Conservation (phyloP, 2,329 filamentous ascomycete species). For the Geosmithia putterillii region DNA sequence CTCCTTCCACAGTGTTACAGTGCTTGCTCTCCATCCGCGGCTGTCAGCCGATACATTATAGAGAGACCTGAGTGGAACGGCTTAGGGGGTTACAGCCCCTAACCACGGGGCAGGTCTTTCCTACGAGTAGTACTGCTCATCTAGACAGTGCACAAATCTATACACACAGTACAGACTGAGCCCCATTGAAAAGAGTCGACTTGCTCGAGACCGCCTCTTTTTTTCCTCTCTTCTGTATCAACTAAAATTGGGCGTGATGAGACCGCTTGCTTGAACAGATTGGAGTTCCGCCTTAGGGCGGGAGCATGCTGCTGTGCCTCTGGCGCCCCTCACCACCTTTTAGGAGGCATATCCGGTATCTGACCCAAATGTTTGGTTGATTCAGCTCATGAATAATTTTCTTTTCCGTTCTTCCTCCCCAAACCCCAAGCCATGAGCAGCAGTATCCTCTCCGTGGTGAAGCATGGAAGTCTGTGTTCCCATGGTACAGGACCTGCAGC, state of each 20-base stretch:
- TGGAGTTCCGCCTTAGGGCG: constrained; percentile 36
- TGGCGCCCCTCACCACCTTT: constrained; percentile 52
- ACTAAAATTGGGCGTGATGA: constrained; percentile 74
- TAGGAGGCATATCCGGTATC: constrained; percentile 50
- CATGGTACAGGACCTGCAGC: background rate
- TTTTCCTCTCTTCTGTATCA: constrained; percentile 42
- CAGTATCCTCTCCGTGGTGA: background rate
- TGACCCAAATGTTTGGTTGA: constrained; percentile 42
- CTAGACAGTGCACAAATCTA: no score
- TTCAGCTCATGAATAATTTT: constrained; percentile 6
- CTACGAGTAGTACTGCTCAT: no score
- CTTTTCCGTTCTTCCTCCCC: background rate
- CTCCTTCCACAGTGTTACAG: no score
- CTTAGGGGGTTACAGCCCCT: background rate
- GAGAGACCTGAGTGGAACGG: background rate
- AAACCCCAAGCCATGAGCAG: no score
- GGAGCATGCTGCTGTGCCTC: constrained; percentile 53
- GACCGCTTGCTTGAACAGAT: constrained; percentile 48
- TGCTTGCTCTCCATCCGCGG: background rate
- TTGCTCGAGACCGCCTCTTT: constrained; percentile 4
- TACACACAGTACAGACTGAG: no score
- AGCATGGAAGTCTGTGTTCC: background rate
- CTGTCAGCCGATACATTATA: background rate
- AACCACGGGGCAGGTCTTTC: no score
- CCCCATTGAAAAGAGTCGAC: background rate